Evolutionary conservation across 2,329 filamentous ascomycete species (phyloP), one percentile per base, ranked within the genome.

Genomic region (Venturia nashicola): DNA sequence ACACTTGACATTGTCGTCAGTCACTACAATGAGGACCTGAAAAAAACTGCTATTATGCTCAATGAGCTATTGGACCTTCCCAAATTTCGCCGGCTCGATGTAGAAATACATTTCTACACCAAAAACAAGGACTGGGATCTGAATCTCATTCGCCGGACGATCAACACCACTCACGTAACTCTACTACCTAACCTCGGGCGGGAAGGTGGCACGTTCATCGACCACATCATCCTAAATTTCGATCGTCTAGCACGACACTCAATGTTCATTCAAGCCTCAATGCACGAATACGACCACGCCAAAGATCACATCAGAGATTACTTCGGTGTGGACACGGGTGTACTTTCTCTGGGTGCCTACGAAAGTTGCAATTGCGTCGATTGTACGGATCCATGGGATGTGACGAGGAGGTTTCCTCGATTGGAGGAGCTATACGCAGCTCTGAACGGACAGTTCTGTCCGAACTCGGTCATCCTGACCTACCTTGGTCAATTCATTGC

Each of bases 401-500:
- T n/a, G 7, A 18, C 32, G 20, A 23, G 62, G 18, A 60, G 18
- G 11, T 64, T 64, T 43, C 55, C 62, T 14, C 51, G 62, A 12
- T 14, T 64, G 16, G 51, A 64, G 23, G 62, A 64, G 32, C 23
- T 64, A 20, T 80, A 76, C 75, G 65, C 69, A 14, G 78, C 80
- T 48, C 71, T 73, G 34, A 64, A 64, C 20, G 62, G 65, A 27
- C 66, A 42, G 6, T 65, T 65, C 18, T 76, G 74, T 63, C 62
- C 62, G 20, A 68, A 71, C 2, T 68, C 69, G 34, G 71, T 77
- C 0, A 69, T 76, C 14, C 66, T 80, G 7, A 77, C 76, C 3
- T 79, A 78, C 66, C 77, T 77, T 55, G 80, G 79, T 18, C 76
- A 79, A 61, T 81, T 82, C 67, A 70, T 80, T 44, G 77, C 74